Conservation (phyloP, 129 eudicot species). For the sunflower (Helianthus annuus) region HanXRQr2.0-SUNRISE NC_035449.2:119555801-119556300, state of each 20-base stretch:
- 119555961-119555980: conserved; percentile 34
- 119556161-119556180: background rate
- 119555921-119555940: conserved; percentile 62
- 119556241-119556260: too few relatives aligned
- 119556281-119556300: background rate
- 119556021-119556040: background rate
- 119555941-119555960: conserved; percentile 51
- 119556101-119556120: background rate
- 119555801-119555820: conserved; percentile 41
- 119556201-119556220: too few relatives aligned
- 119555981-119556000: too few relatives aligned
- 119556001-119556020: background rate
- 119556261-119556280: background rate
- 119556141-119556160: background rate
- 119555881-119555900: conserved; percentile 75
- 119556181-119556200: too few relatives aligned
- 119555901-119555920: conserved; percentile 49
- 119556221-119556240: too few relatives aligned
- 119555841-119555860: conserved; percentile 88
- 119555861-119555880: conserved; percentile 63
- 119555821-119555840: conserved; percentile 82
- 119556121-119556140: background rate
- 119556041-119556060: too few relatives aligned
- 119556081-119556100: background rate
- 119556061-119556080: too few relatives aligned